A percentile compares a stretch with the other conserved stretches of the same genome.
Conservation (phyloP, 139 green algal genomes). For the Pleodorina starrii region DNA sequence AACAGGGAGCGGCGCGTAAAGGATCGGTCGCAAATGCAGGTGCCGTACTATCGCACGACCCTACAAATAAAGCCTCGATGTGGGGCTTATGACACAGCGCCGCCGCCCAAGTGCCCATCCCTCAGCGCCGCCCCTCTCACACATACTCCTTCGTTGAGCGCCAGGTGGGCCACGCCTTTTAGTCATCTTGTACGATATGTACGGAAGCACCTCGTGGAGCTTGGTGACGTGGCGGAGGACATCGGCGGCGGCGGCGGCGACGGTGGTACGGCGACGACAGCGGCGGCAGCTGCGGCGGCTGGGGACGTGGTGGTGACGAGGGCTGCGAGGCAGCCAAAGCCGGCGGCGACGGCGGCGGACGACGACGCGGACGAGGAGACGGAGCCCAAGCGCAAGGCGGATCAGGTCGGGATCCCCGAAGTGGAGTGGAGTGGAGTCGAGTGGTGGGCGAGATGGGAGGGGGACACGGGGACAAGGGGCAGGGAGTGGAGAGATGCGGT, state of each 20-base stretch:
- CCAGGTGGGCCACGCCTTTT: slow-evolving; percentile 41
- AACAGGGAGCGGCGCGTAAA: too few relatives aligned
- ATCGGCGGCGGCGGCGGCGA: neutral
- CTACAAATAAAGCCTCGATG: too few relatives aligned
- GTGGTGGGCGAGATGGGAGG: too few relatives aligned
- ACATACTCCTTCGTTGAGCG: too few relatives aligned
- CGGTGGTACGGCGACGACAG: neutral
- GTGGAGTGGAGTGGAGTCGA: too few relatives aligned
- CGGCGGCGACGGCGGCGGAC: neutral
- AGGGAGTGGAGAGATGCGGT: too few relatives aligned
- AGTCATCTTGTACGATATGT: slow-evolving; percentile 38
- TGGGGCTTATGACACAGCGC: too few relatives aligned
- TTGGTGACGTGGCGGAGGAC: slow-evolving; percentile 33
- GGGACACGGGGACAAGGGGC: too few relatives aligned
- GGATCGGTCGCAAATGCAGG: too few relatives aligned
- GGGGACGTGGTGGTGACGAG: neutral
- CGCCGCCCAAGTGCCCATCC: too few relatives aligned
- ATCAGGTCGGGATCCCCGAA: slow-evolving; percentile 13
- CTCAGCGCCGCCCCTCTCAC: too few relatives aligned
- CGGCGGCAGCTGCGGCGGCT: neutral
- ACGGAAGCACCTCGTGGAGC: slow-evolving; percentile 15
- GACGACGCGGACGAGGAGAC: slow-evolving; percentile 11
- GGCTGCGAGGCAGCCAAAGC: neutral
- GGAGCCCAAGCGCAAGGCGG: neutral
- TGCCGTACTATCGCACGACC: too few relatives aligned